phyloP scores from a whole-genome alignment of 2,329 filamentous ascomycete genomes.

The Stemphylium beticola region DNA sequence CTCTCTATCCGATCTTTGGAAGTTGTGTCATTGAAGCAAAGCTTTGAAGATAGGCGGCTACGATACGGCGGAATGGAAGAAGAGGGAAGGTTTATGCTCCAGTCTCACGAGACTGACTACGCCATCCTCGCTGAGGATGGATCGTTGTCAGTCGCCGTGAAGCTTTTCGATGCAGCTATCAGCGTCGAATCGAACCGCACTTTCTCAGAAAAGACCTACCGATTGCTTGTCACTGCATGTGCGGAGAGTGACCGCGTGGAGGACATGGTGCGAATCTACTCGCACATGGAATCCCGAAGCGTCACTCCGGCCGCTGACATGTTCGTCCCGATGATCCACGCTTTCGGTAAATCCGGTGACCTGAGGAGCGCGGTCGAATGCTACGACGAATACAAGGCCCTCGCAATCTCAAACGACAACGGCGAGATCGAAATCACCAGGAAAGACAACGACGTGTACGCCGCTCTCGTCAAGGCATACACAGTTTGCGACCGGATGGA shows the following conservation, averaged over 20 bases:
- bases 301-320: slow-evolving; percentile 78
- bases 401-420: slow-evolving; percentile 84
- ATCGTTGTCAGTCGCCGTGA: slow-evolving; percentile 81
- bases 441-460: slow-evolving; percentile 84
- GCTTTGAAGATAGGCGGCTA: slow-evolving; percentile 78
- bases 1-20: slow-evolving; percentile 82
- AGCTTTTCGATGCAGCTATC: slow-evolving; percentile 80
- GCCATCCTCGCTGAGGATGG: slow-evolving; percentile 88
- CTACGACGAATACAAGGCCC: slow-evolving; percentile 90
- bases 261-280: slow-evolving; percentile 89
- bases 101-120: slow-evolving; percentile 84
- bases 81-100: slow-evolving; percentile 83
- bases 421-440: slow-evolving; percentile 73
- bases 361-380: slow-evolving; percentile 88
- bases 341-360: slow-evolving; percentile 82
- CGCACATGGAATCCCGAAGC: slow-evolving; percentile 84
- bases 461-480: slow-evolving; percentile 89
- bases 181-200: slow-evolving; percentile 63
- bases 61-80: slow-evolving; percentile 87
- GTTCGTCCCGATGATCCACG: slow-evolving; percentile 94
- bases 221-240: slow-evolving; percentile 84
- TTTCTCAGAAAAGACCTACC: slow-evolving; percentile 84
- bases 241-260: slow-evolving; percentile 79
- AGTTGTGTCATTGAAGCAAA: slow-evolving; percentile 73
- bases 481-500: slow-evolving; percentile 79